A percentile compares a stretch with the other conserved stretches of the same genome.
Conservation (phyloP, 345 rosid species). For the Syzygium aromaticum region DNA sequence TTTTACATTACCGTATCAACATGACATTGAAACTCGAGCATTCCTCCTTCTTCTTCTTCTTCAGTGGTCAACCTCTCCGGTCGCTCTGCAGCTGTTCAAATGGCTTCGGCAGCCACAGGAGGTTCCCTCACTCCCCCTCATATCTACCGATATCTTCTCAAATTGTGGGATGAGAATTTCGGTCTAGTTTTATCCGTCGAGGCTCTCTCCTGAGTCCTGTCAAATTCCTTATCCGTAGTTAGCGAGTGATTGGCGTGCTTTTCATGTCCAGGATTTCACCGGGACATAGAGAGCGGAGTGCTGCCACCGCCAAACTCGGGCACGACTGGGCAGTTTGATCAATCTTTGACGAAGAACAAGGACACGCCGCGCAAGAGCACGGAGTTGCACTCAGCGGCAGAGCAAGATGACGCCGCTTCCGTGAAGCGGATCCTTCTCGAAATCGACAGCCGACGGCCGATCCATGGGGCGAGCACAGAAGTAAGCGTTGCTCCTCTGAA, state of each 20-base stretch:
- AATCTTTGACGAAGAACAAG: conserved; percentile 81
- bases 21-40: not conserved
- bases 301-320: not conserved
- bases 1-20: not conserved
- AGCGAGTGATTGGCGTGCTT: not conserved
- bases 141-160: not conserved
- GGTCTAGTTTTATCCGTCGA: not conserved
- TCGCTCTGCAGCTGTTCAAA: not conserved
- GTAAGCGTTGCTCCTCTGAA: conserved; percentile 41
- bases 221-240: not conserved
- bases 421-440: conserved; percentile 69
- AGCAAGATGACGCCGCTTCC: conserved; percentile 71
- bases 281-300: not conserved
- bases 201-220: not conserved
- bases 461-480: conserved; percentile 73
- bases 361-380: conserved; percentile 87
- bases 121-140: not conserved
- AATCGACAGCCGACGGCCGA: conserved; percentile 64
- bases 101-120: not conserved
- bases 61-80: not conserved
- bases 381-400: conserved; percentile 81
- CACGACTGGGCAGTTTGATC: conserved; percentile 87
- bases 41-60: not conserved
- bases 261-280: not conserved
- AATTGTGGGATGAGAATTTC: not conserved